Evolutionary conservation across 176 grass and related monocot genomes (phyloP).

Genomic region (Oryza glaberrima): DNA sequence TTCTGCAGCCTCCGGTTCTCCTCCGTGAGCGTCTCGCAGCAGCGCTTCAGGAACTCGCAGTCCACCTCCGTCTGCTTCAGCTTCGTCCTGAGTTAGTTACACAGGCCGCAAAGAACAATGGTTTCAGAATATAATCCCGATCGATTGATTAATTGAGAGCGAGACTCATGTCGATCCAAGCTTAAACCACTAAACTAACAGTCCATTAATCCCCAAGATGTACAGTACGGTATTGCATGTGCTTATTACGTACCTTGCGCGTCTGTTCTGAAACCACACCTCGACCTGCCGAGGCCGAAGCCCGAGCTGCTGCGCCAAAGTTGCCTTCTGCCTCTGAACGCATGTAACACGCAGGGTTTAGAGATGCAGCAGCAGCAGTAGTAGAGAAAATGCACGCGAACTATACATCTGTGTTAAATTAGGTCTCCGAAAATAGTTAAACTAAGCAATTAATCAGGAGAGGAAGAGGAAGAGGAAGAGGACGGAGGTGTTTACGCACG

Average conservation of each 20-base stretch:
- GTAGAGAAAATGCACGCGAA: neutral
- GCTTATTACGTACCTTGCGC: constrained; percentile 60
- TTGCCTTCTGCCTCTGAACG: constrained; percentile 76
- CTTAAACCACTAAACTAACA: neutral
- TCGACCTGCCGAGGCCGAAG: constrained; percentile 86
- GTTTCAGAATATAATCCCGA: neutral
- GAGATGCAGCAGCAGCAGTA: neutral
- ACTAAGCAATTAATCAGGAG: neutral
- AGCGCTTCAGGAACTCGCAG: constrained; percentile 87
- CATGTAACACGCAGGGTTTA: neutral
- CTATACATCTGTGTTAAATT: neutral
- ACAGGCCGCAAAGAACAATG: neutral
- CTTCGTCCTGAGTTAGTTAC: constrained; percentile 58
- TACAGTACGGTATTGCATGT: constrained; percentile 42
- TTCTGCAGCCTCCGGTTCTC: constrained; percentile 90
- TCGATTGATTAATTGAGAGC: neutral
- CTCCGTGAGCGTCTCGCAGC: constrained; percentile 93
- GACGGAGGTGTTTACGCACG: constrained; percentile 19
- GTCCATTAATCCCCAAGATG: neutral
- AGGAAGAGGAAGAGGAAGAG: no score
- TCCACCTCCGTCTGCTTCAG: constrained; percentile 98
- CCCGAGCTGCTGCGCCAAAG: constrained; percentile 75
- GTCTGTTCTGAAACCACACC: constrained; percentile 97
- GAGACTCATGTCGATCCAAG: neutral
- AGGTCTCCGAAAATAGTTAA: neutral